phyloP scores from a whole-genome alignment of 2,329 filamentous ascomycete genomes.

The Ophiobolus disseminans region DNA sequence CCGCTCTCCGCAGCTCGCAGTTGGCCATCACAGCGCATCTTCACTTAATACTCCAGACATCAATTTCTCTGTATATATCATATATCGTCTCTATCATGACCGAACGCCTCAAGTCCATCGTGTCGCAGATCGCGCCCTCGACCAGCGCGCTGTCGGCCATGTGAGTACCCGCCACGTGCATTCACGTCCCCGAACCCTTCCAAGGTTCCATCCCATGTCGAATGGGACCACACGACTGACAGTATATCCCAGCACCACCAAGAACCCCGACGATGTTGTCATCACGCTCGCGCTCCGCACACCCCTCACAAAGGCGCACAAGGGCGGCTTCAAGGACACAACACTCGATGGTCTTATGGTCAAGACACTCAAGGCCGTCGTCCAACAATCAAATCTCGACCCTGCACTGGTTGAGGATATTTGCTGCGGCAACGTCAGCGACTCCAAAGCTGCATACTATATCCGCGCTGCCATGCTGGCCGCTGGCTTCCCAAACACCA shows the following conservation, averaged over 20 bases:
- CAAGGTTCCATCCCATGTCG: neutral
- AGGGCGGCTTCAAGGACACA: conserved; percentile 96
- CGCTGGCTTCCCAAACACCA: conserved; percentile 92
- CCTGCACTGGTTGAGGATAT: conserved; percentile 87
- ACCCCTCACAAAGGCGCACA: conserved; percentile 84
- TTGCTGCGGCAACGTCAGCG: conserved; percentile 88
- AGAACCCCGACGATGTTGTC: conserved; percentile 95
- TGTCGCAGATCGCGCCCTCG: conserved; percentile 82
- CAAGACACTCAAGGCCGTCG: conserved; percentile 73
- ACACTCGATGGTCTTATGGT: conserved; percentile 85
- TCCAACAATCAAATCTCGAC: conserved; percentile 75
- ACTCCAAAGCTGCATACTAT: conserved; percentile 88
- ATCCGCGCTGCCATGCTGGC: conserved; percentile 85
- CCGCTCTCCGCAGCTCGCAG: conserved; percentile 16
- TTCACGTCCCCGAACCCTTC: neutral
- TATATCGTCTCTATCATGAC: conserved; percentile 49
- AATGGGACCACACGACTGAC: conserved; percentile 13
- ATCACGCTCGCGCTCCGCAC: conserved; percentile 93
- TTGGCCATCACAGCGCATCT: conserved; percentile 1
- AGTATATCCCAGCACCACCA: conserved; percentile 69
- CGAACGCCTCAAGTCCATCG: conserved; percentile 84
- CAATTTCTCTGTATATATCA: conserved; percentile 1
- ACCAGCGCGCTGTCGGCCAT: conserved; percentile 75
- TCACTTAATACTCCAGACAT: neutral
- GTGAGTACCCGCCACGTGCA: conserved; percentile 61